Evolutionary conservation across 768 basidiomycete genomes (phyloP).

Genomic region (Mrakia blollopis): DNA sequence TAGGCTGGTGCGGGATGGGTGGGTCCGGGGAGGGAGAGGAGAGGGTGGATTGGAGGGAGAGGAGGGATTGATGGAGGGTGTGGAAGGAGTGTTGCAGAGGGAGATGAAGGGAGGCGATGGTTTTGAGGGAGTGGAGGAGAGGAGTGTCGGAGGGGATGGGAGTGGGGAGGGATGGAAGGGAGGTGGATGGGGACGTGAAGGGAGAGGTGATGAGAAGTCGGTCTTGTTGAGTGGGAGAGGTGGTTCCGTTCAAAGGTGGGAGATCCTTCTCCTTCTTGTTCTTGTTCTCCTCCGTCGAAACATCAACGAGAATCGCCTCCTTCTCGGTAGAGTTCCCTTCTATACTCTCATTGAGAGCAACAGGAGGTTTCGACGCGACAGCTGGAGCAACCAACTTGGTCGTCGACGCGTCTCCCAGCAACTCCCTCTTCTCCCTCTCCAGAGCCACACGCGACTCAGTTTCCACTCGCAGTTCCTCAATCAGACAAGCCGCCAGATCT

Average conservation of each 20-base stretch:
- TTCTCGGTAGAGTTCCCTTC: no score
- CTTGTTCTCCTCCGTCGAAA: not conserved
- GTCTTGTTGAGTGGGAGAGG: not conserved
- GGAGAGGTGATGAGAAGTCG: not conserved
- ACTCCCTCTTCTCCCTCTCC: conserved; percentile 34
- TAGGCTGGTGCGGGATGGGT: not conserved
- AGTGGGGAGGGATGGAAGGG: not conserved
- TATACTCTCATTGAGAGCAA: not conserved
- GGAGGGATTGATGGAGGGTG: conserved; percentile 12
- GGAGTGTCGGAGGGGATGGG: conserved; percentile 6
- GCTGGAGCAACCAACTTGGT: not conserved
- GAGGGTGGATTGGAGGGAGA: conserved; percentile 10
- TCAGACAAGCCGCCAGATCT: conserved; percentile 41
- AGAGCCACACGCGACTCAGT: conserved; percentile 40
- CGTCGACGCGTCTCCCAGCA: conserved; percentile 7
- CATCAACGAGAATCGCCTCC: not conserved
- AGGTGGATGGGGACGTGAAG: not conserved
- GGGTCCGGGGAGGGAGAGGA: not conserved
- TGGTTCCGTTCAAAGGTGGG: not conserved
- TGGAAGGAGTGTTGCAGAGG: conserved; percentile 17
- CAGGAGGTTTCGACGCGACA: not conserved
- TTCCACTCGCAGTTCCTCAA: conserved; percentile 42
- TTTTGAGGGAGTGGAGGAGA: conserved; percentile 13
- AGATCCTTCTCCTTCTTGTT: not conserved
- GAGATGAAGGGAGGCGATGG: conserved; percentile 7